Evolutionary conservation across 2,329 filamentous ascomycete genomes (phyloP).

Genomic region (Helotiales sp.): DNA sequence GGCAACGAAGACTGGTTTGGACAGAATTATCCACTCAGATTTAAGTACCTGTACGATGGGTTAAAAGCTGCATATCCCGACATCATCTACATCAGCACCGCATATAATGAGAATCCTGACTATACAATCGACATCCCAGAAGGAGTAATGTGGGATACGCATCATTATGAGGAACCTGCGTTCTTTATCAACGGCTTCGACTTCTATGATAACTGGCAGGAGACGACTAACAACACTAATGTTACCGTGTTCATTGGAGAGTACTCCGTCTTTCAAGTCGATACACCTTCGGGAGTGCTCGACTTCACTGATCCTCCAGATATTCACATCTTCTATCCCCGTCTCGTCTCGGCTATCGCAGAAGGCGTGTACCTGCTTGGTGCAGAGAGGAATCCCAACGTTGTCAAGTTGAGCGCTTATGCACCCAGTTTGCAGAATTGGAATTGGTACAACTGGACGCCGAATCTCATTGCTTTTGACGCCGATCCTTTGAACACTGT

Average conservation of each 20-base stretch:
- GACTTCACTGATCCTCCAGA: constrained; percentile 18
- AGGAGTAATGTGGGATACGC: constrained; percentile 22
- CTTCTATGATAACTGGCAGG: constrained; percentile 22
- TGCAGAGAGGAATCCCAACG: constrained; percentile 37
- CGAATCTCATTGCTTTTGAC: constrained; percentile 28
- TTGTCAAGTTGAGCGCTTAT: constrained; percentile 39
- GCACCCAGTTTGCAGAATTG: constrained; percentile 39
- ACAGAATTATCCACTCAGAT: constrained; percentile 41
- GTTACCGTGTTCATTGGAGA: constrained; percentile 26
- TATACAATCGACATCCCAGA: constrained; percentile 36
- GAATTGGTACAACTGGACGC: constrained; percentile 33
- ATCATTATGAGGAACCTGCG: constrained; percentile 20
- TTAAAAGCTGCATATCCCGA: constrained; percentile 40
- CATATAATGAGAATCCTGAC: constrained; percentile 19
- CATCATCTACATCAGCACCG: constrained; percentile 37
- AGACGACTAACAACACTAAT: constrained; percentile 19
- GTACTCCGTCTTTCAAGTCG: constrained; percentile 22
- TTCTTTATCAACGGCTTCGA: constrained; percentile 22
- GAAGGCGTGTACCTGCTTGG: constrained; percentile 28
- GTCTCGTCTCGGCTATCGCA: constrained; percentile 21
- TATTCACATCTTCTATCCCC: constrained; percentile 22
- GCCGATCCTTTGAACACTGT: constrained; percentile 24
- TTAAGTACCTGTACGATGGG: constrained; percentile 47
- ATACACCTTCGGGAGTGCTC: constrained; percentile 12
- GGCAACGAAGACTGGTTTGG: constrained; percentile 44